phyloP scores from a whole-genome alignment of 257 asterid species.

The Galeopsis tetrahit region DNA sequence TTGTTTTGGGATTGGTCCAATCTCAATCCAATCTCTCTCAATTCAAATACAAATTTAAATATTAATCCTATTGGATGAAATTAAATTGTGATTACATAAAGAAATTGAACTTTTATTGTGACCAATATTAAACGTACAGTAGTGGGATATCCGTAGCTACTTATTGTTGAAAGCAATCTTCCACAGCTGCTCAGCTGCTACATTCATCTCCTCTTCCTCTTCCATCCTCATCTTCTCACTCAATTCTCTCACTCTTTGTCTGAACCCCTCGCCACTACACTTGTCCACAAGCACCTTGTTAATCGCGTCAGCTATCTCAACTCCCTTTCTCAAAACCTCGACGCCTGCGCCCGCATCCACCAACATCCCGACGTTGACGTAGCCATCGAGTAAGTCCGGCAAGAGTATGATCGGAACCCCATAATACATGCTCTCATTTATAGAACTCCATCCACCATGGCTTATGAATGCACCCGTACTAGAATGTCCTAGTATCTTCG shows the following conservation, averaged over 20 bases:
- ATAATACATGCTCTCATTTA: neutral
- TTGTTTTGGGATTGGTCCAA: no score
- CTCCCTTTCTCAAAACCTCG: neutral
- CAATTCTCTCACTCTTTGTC: neutral
- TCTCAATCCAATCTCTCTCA: no score
- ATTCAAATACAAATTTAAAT: no score
- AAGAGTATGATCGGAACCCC: neutral
- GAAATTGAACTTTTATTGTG: no score
- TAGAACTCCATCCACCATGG: neutral
- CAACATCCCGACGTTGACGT: neutral
- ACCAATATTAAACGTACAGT: no score
- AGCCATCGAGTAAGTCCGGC: neutral
- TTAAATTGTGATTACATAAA: no score
- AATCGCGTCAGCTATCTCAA: neutral
- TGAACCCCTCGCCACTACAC: neutral
- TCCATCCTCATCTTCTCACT: conserved; percentile 1
- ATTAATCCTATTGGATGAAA: no score
- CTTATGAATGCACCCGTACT: neutral
- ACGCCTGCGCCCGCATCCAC: neutral
- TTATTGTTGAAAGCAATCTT: neutral
- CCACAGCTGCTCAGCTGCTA: neutral
- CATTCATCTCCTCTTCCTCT: neutral
- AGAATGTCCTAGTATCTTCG: neutral
- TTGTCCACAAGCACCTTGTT: neutral
- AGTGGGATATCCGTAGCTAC: neutral